Evolutionary conservation across 2,329 filamentous ascomycete genomes (phyloP).

Genomic region (Penicillium capsulatum): DNA sequence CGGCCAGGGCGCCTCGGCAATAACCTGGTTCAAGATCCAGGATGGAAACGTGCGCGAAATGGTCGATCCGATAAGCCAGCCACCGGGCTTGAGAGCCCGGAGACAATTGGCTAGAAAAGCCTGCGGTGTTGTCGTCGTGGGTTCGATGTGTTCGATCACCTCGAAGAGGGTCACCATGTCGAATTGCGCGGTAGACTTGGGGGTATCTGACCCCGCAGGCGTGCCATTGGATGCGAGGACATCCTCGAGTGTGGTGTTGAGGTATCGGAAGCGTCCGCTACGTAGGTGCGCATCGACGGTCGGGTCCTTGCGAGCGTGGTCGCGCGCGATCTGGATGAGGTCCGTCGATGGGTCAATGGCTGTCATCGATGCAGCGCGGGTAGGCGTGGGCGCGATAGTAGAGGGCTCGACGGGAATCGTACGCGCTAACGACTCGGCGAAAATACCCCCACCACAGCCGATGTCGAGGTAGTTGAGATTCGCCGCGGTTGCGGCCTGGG

Average conservation of each 20-base stretch:
- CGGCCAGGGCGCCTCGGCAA: slow-evolving; percentile 73
- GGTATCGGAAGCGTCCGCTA: slow-evolving; percentile 60
- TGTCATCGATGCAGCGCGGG: slow-evolving; percentile 41
- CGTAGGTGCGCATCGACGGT: slow-evolving; percentile 52
- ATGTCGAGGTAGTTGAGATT: slow-evolving; percentile 71
- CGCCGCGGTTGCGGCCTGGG: slow-evolving; percentile 18
- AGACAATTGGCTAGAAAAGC: slow-evolving; percentile 55
- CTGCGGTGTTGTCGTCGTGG: slow-evolving; percentile 69
- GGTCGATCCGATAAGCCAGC: slow-evolving; percentile 88
- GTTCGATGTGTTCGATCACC: slow-evolving; percentile 86
- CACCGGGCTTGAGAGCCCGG: slow-evolving; percentile 75
- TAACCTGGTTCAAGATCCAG: slow-evolving; percentile 86
- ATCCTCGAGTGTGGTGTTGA: slow-evolving; percentile 71
- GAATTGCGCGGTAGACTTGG: slow-evolving; percentile 43
- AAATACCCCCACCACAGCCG: slow-evolving; percentile 94
- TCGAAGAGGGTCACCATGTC: slow-evolving; percentile 89
- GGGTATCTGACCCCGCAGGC: slow-evolving; percentile 2
- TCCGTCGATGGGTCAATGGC: slow-evolving; percentile 44
- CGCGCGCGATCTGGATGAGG: slow-evolving; percentile 60
- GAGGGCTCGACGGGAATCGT: slow-evolving; percentile 31
- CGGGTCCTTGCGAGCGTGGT: slow-evolving; percentile 72
- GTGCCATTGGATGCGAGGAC: slow-evolving; percentile 14
- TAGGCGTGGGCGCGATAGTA: slow-evolving; percentile 25
- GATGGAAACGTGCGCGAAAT: slow-evolving; percentile 86
- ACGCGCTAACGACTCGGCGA: slow-evolving; percentile 64